Evolutionary conservation across 495 filamentous ascomycete genomes (phyloP).

Genomic region (Bombardia bombarda): DNA sequence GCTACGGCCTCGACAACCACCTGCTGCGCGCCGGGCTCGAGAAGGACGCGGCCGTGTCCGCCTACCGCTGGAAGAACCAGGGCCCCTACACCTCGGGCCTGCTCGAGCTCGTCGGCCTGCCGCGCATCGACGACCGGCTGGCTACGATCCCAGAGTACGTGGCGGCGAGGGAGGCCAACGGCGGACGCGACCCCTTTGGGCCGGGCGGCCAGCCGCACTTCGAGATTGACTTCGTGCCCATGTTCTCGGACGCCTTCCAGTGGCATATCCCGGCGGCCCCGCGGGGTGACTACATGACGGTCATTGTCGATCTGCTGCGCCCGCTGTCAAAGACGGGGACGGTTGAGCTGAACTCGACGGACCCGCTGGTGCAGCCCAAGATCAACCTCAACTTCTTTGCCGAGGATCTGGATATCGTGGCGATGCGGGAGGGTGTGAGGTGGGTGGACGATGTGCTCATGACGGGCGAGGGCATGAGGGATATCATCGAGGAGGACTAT

Average conservation of each 20-base stretch:
- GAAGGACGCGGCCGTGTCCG: conserved; percentile 34
- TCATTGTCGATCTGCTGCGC: conserved; percentile 53
- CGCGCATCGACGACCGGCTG: conserved; percentile 46
- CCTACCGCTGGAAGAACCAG: conserved; percentile 40
- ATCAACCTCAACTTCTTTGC: conserved; percentile 56
- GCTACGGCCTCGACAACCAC: conserved; percentile 44
- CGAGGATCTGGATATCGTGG: conserved; percentile 48
- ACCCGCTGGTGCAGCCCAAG: conserved; percentile 45
- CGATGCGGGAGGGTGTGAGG: conserved; percentile 48
- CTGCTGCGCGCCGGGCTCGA: conserved; percentile 42
- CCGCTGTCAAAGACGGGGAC: conserved; percentile 42
- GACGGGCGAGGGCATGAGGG: conserved; percentile 49
- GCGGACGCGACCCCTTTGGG: conserved; percentile 49
- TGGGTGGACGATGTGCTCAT: conserved; percentile 48
- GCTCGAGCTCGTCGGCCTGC: conserved; percentile 49
- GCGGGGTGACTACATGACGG: conserved; percentile 42
- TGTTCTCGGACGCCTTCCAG: conserved; percentile 56
- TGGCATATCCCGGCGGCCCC: conserved; percentile 51
- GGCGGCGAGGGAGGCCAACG: conserved; percentile 41
- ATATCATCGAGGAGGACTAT: conserved; percentile 45
- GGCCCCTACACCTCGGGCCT: conserved; percentile 45
- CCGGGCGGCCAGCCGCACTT: conserved; percentile 54
- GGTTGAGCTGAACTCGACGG: conserved; percentile 44
- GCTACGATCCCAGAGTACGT: conserved; percentile 41
- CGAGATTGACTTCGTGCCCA: conserved; percentile 56